Percentiles rank a stretch among this genome's conserved stretches.
Conservation (phyloP, 192 early-diverging fungal genomes). For the Haplosporangium gracile region DNA sequence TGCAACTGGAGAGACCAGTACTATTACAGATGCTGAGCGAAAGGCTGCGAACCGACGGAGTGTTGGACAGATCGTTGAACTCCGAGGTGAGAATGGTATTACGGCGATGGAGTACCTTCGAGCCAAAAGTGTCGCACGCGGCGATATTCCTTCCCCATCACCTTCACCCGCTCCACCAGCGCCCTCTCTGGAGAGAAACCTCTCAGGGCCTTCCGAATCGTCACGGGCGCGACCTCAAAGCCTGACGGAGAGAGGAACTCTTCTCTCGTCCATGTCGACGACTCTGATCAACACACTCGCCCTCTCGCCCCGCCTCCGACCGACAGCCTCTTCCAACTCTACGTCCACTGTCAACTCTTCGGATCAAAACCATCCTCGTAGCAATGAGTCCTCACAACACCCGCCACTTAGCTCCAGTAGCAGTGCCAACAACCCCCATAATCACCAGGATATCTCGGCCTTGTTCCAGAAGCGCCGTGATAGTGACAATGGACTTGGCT, state of each 20-base stretch:
- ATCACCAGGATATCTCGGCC: conserved; percentile 29
- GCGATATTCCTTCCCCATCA: neutral
- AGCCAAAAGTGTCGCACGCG: conserved; percentile 25
- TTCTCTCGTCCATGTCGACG: conserved; percentile 10
- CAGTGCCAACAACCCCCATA: conserved; percentile 1
- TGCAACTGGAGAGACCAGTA: neutral
- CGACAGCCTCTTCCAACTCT: neutral
- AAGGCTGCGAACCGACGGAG: conserved; percentile 23
- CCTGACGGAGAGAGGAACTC: conserved; percentile 1
- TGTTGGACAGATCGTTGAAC: conserved; percentile 36
- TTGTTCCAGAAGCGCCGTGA: conserved; percentile 40
- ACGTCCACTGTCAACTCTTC: neutral
- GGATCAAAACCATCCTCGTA: neutral
- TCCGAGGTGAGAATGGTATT: conserved; percentile 29
- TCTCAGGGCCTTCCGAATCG: neutral
- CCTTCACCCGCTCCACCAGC: neutral
- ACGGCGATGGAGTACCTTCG: conserved; percentile 41
- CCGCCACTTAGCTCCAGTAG: neutral
- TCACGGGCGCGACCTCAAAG: conserved; percentile 8
- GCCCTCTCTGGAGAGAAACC: neutral
- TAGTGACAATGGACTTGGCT: conserved; percentile 29
- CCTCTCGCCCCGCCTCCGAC: conserved; percentile 14
- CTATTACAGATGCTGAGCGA: neutral
- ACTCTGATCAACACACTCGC: conserved; percentile 8
- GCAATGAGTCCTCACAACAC: neutral